Conservation (phyloP, 257 asterid genomes). For the Paulownia fortunei region DNA sequence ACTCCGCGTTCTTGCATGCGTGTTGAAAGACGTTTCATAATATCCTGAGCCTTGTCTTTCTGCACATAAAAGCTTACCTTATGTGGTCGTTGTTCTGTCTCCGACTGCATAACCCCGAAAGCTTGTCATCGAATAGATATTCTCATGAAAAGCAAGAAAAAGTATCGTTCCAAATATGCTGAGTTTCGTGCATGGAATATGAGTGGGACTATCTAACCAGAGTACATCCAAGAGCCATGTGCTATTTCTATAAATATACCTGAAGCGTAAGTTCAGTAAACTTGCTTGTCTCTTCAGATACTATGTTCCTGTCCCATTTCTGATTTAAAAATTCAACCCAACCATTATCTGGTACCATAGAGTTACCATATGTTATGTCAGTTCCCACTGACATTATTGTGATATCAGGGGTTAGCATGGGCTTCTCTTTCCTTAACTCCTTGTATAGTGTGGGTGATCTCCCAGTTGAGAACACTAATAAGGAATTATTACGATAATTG, state of each 20-base stretch:
- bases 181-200: neutral
- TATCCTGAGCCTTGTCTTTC: constrained; percentile 77
- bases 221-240: constrained; percentile 5
- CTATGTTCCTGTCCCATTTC: constrained; percentile 90
- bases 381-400: constrained; percentile 98
- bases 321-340: constrained; percentile 85
- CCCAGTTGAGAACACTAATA: constrained; percentile 97
- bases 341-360: constrained; percentile 94
- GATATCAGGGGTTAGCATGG: constrained; percentile 95
- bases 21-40: constrained; percentile 62
- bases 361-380: constrained; percentile 93
- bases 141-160: constrained; percentile 25
- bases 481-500: constrained; percentile 76
- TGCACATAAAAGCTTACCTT: constrained; percentile 85
- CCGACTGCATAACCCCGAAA: constrained; percentile 65
- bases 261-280: constrained; percentile 82
- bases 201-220: neutral
- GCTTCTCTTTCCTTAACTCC: constrained; percentile 95
- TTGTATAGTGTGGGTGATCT: constrained; percentile 93
- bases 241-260: constrained; percentile 48
- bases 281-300: constrained; percentile 78
- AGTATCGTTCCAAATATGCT: too few relatives aligned
- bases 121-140: constrained; percentile 28
- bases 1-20: constrained; percentile 80
- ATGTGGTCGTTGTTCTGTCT: constrained; percentile 98